Base-by-base conservation (phyloP, 129 eudicot species). In the Artemisia tridentata region DNA sequence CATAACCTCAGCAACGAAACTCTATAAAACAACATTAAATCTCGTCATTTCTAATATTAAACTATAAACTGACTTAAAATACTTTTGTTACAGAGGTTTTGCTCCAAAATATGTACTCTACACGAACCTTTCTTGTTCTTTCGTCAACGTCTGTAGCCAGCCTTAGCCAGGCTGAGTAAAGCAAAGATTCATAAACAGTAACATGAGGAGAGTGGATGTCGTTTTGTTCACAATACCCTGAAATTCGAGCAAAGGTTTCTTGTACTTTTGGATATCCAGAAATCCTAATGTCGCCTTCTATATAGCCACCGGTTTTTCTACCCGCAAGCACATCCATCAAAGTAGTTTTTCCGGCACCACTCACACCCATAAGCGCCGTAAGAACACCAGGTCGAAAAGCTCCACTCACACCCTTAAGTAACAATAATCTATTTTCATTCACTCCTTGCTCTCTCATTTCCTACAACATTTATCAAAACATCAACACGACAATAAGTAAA, bases 311-410 rank as follows among this genome's bases (percentile, higher is more conserved):
- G 2, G 95, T 92, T 77, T 92, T 92, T 38, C 98, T 80, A 14
- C 96, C 98, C 1, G 98, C 96, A 23, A 91, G 59, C 57, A 91
- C 98, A 63, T 91, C 98, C 98, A 91, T 88, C 29, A 91, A 71
- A 23, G 98, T 91, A 4, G 98, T 91, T 80, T 91, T 91, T 20
- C 98, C 98, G 19, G 98, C 98, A 20, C 98, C 98, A 65, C 96
- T 91, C 46, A 88, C 96, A 15, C 97, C 97, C 97, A 91, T 91
- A 6, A 91, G 84, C 74, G 97, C 97, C 1, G 96, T 88, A 54
- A 91, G 86, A 73, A 91, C 83, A 60, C 96, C 98, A 0, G 96
- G 98, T 68, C 96, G 79, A 56, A 91, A 91, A 57, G 96, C 86
- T 49, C 98, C 96, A 73, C 91, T 84, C 27, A 88, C 89, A 7